phyloP scores from a whole-genome alignment of 164 flowering plant species.

The Tetrastigma voinierianum region DNA sequence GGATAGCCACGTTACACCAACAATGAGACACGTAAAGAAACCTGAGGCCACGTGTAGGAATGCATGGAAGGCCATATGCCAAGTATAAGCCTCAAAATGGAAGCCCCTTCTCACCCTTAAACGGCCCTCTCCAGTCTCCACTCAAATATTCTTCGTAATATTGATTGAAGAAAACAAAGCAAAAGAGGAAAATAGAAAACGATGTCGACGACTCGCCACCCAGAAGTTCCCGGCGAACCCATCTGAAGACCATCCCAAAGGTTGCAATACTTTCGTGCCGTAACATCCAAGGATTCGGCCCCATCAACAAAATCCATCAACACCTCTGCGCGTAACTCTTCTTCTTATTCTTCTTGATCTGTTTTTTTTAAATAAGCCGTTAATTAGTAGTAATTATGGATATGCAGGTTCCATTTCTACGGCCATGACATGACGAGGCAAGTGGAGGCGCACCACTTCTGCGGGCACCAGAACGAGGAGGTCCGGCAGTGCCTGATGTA shows the following conservation, averaged over 20 bases:
- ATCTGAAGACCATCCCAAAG: too few species aligned
- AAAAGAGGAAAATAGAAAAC: not conserved
- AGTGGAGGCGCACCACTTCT: slow-evolving; percentile 93
- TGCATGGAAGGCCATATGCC: too few species aligned
- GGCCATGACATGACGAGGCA: slow-evolving; percentile 83
- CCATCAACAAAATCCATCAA: slow-evolving; percentile 81
- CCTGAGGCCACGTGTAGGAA: too few species aligned
- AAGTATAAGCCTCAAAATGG: too few species aligned
- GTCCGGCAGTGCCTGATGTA: slow-evolving; percentile 88
- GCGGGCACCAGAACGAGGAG: slow-evolving; percentile 83
- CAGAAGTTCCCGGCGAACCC: slow-evolving; percentile 63
- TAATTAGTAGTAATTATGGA: not conserved
- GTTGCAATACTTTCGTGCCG: too few species aligned
- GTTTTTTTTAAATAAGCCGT: too few species aligned
- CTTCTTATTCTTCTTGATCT: too few species aligned
- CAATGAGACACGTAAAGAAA: too few species aligned
- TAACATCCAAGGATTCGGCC: slow-evolving; percentile 68
- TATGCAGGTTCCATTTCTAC: slow-evolving; percentile 70
- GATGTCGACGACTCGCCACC: slow-evolving; percentile 33
- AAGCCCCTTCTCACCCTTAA: too few species aligned
- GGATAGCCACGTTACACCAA: too few species aligned
- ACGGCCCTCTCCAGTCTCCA: too few species aligned
- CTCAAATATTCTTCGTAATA: too few species aligned
- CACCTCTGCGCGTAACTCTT: slow-evolving; percentile 85
- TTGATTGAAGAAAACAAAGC: not conserved